Base-by-base conservation (phyloP, 805 yeast genomes). In the Teunomyces aglyptinius region DNA sequence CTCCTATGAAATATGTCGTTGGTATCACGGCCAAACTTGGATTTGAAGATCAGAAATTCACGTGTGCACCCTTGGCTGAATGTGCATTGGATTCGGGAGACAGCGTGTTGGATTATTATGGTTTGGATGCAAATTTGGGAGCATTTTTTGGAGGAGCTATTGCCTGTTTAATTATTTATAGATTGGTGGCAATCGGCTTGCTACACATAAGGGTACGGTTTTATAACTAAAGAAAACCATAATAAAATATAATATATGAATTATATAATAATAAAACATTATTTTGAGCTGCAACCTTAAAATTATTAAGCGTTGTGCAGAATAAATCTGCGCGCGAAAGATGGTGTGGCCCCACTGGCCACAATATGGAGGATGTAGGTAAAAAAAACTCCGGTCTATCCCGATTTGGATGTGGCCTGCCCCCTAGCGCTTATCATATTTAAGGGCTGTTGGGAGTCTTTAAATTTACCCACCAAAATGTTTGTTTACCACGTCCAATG, bases 1-100 rank as follows among this genome's bases (percentile, higher is more conserved):
- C 84, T 44, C 96, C 96, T 3, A 62, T 86, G 52, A 85, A 85
- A 56, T 89, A 86, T 58, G 83, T 83, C 2, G 85, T 85, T 8
- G 77, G 81, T 53, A 67, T 80, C n/a, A 60, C 82, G 40, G 77
- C 83, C n/a, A 79, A 85, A 52, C 56, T 82, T 48, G 85, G 82
- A 1, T 82, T 88, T 49, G 38, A 56, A 33, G 76, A 72, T 27
- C 75, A 81, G 49, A 58, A 56, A 2, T 77, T 86, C 38, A 60
- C 71, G 0, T 87, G 95, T 63, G 54, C 61, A 13, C 55, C 62
- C 13, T 64, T 57, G 11, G 70, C 62, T 1, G 48, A 63, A 0
- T 85, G 91, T 57, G 53, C 65, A 5, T 71, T 82, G 53, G 56
- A 67, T 10, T 75, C 75, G 11, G 91, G 91, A 2, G 61, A 67